Evolutionary conservation across 257 asterid genomes (phyloP).

Genomic region (Craterostigma plantagineum): DNA sequence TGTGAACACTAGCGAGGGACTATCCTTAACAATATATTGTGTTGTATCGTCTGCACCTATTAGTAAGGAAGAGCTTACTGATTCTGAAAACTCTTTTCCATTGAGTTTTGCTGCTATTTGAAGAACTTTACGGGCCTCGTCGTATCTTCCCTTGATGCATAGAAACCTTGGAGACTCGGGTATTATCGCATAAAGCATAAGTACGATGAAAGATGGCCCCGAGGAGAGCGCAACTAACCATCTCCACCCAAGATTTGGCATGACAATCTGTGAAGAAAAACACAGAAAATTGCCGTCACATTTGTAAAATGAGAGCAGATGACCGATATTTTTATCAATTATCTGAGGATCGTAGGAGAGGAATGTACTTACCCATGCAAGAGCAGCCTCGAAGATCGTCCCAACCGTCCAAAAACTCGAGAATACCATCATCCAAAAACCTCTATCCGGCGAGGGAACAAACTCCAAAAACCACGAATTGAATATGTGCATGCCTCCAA

Average conservation of each 20-base stretch:
- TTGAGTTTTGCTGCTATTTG: constrained; percentile 22
- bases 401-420: constrained; percentile 39
- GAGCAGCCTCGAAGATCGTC: constrained; percentile 31
- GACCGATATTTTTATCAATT: too few relatives aligned
- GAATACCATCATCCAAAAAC: constrained; percentile 37
- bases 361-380: constrained; percentile 38
- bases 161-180: constrained; percentile 48
- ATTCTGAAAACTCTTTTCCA: constrained; percentile 16
- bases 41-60: constrained; percentile 3
- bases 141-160: constrained; percentile 22
- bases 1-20: constrained; percentile 18
- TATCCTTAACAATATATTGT: constrained; percentile 2
- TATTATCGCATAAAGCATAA: constrained; percentile 13
- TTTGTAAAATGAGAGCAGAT: constrained; percentile 3
- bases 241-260: constrained; percentile 38
- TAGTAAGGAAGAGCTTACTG: constrained; percentile 15
- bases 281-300: too few relatives aligned
- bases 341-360: too few relatives aligned
- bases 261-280: constrained; percentile 17
- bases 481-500: constrained; percentile 24
- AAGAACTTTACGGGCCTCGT: constrained; percentile 26
- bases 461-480: constrained; percentile 36
- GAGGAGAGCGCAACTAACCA: constrained; percentile 29
- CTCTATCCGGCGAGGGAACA: constrained; percentile 25
- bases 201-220: constrained; percentile 22